Base-by-base conservation (phyloP, 2,329 filamentous ascomycete genomes). In the Exophiala calicioides region DNA sequence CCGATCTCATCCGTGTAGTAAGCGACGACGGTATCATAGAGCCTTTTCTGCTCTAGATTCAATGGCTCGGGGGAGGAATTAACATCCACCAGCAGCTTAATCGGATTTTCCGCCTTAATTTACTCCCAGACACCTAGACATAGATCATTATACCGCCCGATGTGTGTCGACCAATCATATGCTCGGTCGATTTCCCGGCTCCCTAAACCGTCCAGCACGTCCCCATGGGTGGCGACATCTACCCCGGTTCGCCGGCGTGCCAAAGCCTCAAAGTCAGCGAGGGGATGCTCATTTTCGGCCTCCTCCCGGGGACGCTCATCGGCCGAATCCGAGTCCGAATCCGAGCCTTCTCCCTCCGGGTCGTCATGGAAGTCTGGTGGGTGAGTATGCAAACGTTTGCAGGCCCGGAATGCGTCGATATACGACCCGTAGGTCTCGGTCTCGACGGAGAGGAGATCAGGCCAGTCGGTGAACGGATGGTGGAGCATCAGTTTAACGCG, bases 181-280 rank as follows among this genome's bases (percentile, higher is more conserved):
- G 31, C 31, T 6, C 16, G 16, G 31, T n/a, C 31, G 31, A 33
- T 33, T 18, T 33, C 10, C 10, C 24, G 24, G 24, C 15, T 18
- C 24, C 16, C 29, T 24, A 41, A 6, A 4, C 13, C 20, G 6
- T 27, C 24, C 7, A 27, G 24, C 24, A 27, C 7, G 24, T 18
- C 31, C 31, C 10, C 16, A n/a, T 13, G 31, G 31, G 31, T 33
- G 31, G 24, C 7, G 7, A 33, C 7, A 18, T 33, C 31, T 7
- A 8, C 31, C 15, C 16, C 10, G 7, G 31, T 7, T 15, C 31
- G 10, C 15, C 31, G 31, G 31, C 31, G 31, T 8, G 31, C 31
- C 10, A 33, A 33, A 33, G 13, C 31, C 16, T 33, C 31, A 15
- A 33, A 33, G 31, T 33, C 31, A 33, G 31, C 31, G 7, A 33